Conservation (phyloP, 495 filamentous ascomycete species). For the Xylaria grammica region DNA sequence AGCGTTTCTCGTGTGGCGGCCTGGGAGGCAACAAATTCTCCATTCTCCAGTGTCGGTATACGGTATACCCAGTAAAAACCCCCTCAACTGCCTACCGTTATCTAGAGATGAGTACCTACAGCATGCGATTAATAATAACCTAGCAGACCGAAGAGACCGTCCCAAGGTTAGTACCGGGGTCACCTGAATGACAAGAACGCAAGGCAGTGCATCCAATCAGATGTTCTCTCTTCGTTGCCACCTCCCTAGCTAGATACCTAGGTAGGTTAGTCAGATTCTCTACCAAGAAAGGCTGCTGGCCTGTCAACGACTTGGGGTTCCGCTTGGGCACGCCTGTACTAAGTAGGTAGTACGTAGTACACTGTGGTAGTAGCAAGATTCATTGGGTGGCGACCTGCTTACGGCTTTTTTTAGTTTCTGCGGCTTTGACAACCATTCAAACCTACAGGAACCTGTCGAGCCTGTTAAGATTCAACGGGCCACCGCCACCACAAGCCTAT, state of each 20-base stretch:
- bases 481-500: neutral
- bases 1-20: neutral
- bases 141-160: too few species aligned
- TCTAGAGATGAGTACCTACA: too few species aligned
- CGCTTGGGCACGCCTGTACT: too few species aligned
- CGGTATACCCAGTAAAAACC: too few species aligned
- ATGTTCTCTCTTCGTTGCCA: constrained; percentile 1
- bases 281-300: neutral
- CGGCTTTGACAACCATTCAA: neutral
- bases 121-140: too few species aligned
- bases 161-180: too few species aligned
- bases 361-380: neutral
- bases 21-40: neutral
- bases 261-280: neutral
- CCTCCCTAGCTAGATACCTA: neutral
- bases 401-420: neutral
- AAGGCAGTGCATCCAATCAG: neutral
- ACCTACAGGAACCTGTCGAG: neutral
- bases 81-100: too few species aligned
- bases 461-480: neutral
- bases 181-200: constrained; percentile 1
- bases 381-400: neutral
- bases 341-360: too few species aligned
- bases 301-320: neutral
- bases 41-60: too few species aligned